These are phyloP conservation scores for Panicum virgatum DNA, from an alignment of 202 grass and related monocot genomes.

Conservation along the genomic window DNA sequence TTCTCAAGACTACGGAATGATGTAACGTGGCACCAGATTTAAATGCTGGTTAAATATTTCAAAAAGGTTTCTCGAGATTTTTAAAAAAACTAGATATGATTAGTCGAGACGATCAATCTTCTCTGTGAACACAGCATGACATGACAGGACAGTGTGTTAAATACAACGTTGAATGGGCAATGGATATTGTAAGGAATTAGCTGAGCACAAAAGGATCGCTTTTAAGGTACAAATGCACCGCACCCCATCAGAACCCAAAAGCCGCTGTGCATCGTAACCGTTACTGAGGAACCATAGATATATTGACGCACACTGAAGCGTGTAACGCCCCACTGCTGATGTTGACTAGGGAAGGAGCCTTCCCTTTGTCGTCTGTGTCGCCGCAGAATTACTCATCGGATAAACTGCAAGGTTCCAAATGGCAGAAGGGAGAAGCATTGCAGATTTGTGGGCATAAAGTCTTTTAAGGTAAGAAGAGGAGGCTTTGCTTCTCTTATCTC, in stretches of 20 bases:
- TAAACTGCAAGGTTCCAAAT: slow-evolving; percentile 45
- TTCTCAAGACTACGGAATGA: background rate
- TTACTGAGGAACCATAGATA: slow-evolving; percentile 20
- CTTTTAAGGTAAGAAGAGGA: slow-evolving; percentile 47
- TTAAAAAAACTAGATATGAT: background rate
- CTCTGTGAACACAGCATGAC: slow-evolving; percentile 17
- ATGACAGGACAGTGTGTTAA: slow-evolving; percentile 30
- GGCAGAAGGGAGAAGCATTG: slow-evolving; percentile 33
- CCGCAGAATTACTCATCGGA: slow-evolving; percentile 52
- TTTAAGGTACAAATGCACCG: slow-evolving; percentile 26
- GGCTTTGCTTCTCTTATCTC: slow-evolving; percentile 50
- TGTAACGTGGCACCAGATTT: slow-evolving; percentile 6
- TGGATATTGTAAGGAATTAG: slow-evolving; percentile 11
- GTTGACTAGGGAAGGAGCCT: slow-evolving; percentile 45
- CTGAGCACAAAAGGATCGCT: slow-evolving; percentile 13
- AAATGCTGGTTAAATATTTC: background rate
- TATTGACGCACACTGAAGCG: slow-evolving; percentile 25
- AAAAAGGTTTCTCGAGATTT: background rate
- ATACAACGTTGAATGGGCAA: slow-evolving; percentile 24
- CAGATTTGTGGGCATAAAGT: slow-evolving; percentile 17
- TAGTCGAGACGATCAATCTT: slow-evolving; percentile 11
- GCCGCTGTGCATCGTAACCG: slow-evolving; percentile 32
- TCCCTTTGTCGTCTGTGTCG: slow-evolving; percentile 44
- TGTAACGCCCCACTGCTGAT: slow-evolving; percentile 44
- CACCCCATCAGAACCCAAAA: slow-evolving; percentile 7